Conservation (phyloP, 2,329 filamentous ascomycete species). For the Pseudogymnoascus sp. region DNA sequence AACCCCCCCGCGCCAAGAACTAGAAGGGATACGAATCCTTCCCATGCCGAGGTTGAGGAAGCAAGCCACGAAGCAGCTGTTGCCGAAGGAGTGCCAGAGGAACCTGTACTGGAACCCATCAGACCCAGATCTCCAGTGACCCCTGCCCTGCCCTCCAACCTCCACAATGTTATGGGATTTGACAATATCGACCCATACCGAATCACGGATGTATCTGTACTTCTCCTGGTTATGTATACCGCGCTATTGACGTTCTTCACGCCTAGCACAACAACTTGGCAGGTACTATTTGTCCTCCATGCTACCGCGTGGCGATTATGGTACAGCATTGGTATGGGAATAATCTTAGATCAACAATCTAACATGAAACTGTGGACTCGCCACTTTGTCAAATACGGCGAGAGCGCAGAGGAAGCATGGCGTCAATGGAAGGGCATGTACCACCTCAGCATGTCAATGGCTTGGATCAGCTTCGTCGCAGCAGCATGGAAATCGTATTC, state of each 20-base stretch:
- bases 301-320: conserved; percentile 80
- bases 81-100: conserved; percentile 28
- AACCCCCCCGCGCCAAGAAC: conserved; percentile 71
- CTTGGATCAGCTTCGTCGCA: conserved; percentile 79
- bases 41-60: conserved; percentile 28
- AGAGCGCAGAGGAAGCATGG: conserved; percentile 87
- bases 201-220: conserved; percentile 72
- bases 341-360: conserved; percentile 79
- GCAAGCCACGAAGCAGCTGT: conserved; percentile 30
- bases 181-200: conserved; percentile 83
- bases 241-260: conserved; percentile 66
- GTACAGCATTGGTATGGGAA: conserved; percentile 83
- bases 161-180: conserved; percentile 78
- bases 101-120: conserved; percentile 11
- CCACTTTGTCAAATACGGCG: conserved; percentile 95
- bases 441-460: conserved; percentile 85
- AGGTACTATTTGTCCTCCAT: conserved; percentile 72
- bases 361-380: conserved; percentile 90
- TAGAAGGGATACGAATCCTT: conserved; percentile 35
- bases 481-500: conserved; percentile 96
- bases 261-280: conserved; percentile 67
- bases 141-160: conserved; percentile 51
- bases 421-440: conserved; percentile 96
- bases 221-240: conserved; percentile 71
- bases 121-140: conserved; percentile 32